Evolutionary conservation across 306 rosid species (phyloP), one percentile per base, ranked within the genome.

Genomic region (Calophaca sinica): DNA sequence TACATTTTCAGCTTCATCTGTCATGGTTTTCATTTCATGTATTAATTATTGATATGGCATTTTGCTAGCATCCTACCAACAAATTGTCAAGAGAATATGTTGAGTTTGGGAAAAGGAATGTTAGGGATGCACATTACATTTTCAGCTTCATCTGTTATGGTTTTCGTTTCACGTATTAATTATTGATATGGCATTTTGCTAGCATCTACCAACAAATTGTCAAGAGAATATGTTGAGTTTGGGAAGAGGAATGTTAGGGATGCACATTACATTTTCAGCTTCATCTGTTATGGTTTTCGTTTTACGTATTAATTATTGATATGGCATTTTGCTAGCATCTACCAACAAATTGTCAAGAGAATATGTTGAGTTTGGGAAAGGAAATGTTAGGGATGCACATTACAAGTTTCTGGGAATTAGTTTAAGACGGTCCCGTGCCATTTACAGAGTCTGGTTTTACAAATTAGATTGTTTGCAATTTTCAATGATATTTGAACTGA

Each of bases 291-390:
- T 51, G 70, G 44, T 35, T 70, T 68, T 76, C 20, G 53, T 64
- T 65, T 48, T 76, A 65, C 46, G 68, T 52, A 11, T 60, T 65
- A 61, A 63, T 63, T 73, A 31, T 64, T 76, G 80, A 38, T 51
- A 49, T 35, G 28, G 4, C 13, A 28, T 39, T 72, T 64, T 42
- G 12, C 9, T 69, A 54, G 29, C 46, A 65, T 73, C 28, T 68
- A 49, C 72, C 20, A 52, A 49, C 59, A 38, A n/a, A 45, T 35
- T 60, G 75, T 68, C 26, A 20, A 20, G 26, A 20, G 26, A 20
- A 20, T 20, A 20, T 53, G 32, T 62, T 61, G 35, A 29, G 36
- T 59, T 54, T 66, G 68, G 45, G 67, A 74, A 74, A 26, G 13
- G 53, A 13, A 26, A 33, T 61, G 12, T 42, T 28, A 28, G 55